These are phyloP conservation scores for Nymphaea colorata DNA, from an alignment of 164 flowering plant species.

Conservation along the genomic window DNA sequence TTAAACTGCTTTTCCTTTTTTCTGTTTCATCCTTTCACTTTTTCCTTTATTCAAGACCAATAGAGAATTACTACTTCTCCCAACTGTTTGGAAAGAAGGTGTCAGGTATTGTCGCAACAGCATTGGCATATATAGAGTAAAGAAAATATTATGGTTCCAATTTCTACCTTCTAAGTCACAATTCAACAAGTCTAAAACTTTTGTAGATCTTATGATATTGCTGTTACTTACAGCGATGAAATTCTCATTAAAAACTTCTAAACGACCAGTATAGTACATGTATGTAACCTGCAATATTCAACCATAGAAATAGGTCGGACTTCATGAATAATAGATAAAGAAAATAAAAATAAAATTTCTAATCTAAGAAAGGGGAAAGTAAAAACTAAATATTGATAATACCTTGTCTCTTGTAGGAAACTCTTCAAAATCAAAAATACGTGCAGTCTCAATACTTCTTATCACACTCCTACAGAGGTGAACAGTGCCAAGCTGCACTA, in stretches of 20 bases:
- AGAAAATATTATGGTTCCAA: too few species aligned
- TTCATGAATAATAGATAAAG: neutral
- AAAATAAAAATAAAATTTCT: too few species aligned
- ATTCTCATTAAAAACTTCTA: slow-evolving; percentile 94
- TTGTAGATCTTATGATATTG: neutral
- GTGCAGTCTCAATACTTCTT: slow-evolving; percentile 96
- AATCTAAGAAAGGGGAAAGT: neutral
- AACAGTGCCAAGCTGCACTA: slow-evolving; percentile 82
- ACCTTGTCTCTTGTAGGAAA: slow-evolving; percentile 95
- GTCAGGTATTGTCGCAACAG: too few species aligned
- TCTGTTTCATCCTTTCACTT: too few species aligned
- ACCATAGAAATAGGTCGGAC: neutral
- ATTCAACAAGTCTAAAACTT: too few species aligned
- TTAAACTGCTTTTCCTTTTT: too few species aligned
- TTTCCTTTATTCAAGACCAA: too few species aligned
- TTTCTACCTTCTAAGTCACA: too few species aligned
- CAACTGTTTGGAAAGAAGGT: too few species aligned
- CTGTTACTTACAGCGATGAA: slow-evolving; percentile 66
- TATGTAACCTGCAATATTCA: slow-evolving; percentile 61
- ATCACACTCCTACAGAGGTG: slow-evolving; percentile 97
- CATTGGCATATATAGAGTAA: too few species aligned
- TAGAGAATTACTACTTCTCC: too few species aligned
- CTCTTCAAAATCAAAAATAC: slow-evolving; percentile 95
- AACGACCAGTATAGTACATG: slow-evolving; percentile 99
- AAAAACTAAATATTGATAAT: neutral